Evolutionary conservation across 129 eudicot genomes (phyloP), one percentile per base, ranked within the genome.

Genomic region (Lactuca saligna): DNA sequence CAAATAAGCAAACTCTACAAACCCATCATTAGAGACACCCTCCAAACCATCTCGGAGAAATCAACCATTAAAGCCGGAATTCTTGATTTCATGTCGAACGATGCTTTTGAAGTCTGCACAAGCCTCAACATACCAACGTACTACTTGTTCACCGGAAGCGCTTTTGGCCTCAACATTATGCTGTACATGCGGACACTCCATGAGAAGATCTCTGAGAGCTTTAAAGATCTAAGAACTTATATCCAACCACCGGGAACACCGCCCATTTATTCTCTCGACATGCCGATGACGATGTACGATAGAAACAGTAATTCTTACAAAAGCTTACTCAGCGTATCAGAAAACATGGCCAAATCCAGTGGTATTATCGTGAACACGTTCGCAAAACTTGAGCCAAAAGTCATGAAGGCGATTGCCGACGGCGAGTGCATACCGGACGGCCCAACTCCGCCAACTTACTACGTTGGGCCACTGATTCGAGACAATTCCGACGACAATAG

Each of bases 361-460:
- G 78, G 78, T n/a, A 7, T 73, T 16, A 61, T 73, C 6, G 54
- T 50, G 5, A 73, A 73, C 69, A 35, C 65, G 46, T 73, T 73
- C 3, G 65, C 62, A 0, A 71, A 32, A 9, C 42, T 73, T 63
- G 78, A 73, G 35, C 32, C 32, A 57, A 7, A 51, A 8, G 29
- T 62, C 14, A 34, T 60, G 61, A 62, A 61, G 4, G 14, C 77
- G 14, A 5, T 72, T 3, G 50, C 61, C 8, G 15, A 17, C 46
- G 77, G 77, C 0, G 69, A 72, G 41, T 34, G 39, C 77, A 14
- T 50, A 35, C 69, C 31, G 0, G 54, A 61, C 50, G 77, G 69
- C 9, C 77, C 62, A 60, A 73, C 78, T n/a, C 78, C 78, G 17
- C 78, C 63, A 29, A 38, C 44, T 63, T 73, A 73, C 41, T 50